Evolutionary conservation across 2,329 filamentous ascomycete species (phyloP).

Genomic region (Exophiala phaeomuriformis): DNA sequence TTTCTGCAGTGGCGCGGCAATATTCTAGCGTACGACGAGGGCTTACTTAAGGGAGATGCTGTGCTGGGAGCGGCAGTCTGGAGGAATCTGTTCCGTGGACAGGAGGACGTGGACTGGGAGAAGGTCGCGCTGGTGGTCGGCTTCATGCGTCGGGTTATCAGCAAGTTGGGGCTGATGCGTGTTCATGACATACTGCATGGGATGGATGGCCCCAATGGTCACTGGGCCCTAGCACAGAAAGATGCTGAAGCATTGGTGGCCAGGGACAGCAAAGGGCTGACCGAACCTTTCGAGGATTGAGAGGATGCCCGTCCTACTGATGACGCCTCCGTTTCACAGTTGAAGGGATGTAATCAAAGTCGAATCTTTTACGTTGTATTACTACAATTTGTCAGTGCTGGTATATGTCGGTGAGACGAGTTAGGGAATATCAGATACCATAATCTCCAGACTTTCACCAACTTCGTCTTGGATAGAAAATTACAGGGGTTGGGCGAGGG

Average conservation of each 20-base stretch:
- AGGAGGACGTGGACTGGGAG: slow-evolving; percentile 54
- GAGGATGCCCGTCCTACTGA: neutral
- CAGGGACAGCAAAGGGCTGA: slow-evolving; percentile 2
- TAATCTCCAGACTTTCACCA: too few species aligned
- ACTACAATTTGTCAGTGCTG: neutral
- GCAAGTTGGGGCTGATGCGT: slow-evolving; percentile 4
- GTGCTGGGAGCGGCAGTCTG: slow-evolving; percentile 63
- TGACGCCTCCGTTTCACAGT: neutral
- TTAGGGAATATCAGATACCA: too few species aligned
- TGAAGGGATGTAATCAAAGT: neutral
- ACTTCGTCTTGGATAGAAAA: too few species aligned
- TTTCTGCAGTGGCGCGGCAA: slow-evolving; percentile 89
- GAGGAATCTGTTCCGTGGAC: slow-evolving; percentile 84
- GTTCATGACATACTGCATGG: slow-evolving; percentile 5
- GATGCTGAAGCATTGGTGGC: slow-evolving; percentile 2
- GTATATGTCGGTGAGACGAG: neutral
- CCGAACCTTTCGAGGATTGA: slow-evolving; percentile 2
- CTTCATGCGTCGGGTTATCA: slow-evolving; percentile 47
- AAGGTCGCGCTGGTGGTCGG: slow-evolving; percentile 56
- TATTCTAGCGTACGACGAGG: slow-evolving; percentile 57
- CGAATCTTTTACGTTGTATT: neutral
- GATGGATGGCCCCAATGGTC: slow-evolving; percentile 2
- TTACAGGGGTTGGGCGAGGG: too few species aligned
- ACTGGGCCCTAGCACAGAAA: slow-evolving; percentile 10
- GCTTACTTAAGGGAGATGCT: slow-evolving; percentile 41